A percentile compares a stretch with the other conserved stretches of the same genome.
Conservation (phyloP, 805 yeast species). For the Yarrowia osloensis region DNA sequence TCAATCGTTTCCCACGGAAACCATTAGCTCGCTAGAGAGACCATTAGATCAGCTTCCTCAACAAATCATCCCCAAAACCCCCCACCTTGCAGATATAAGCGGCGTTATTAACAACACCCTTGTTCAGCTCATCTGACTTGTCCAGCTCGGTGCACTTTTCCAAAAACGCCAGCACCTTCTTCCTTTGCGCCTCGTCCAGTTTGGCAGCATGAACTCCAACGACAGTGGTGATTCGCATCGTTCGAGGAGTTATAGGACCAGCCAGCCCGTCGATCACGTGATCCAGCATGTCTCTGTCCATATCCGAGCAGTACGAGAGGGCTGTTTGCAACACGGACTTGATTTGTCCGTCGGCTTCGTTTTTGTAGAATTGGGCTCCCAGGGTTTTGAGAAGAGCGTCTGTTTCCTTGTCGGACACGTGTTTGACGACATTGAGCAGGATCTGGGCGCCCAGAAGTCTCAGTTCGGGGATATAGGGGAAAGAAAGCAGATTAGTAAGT, state of each 20-base stretch:
- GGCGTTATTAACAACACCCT: background rate
- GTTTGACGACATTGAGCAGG: slow-evolving; percentile 8
- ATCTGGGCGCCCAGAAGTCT: slow-evolving; percentile 16
- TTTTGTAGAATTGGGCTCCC: slow-evolving; percentile 6
- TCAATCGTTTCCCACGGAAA: too few species aligned
- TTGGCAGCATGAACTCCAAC: slow-evolving; percentile 16
- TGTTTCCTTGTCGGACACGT: slow-evolving; percentile 1
- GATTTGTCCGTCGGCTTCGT: background rate
- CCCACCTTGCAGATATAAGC: slow-evolving; percentile 25
- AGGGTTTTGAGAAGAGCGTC: background rate
- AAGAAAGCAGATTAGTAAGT: background rate
- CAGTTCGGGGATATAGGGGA: slow-evolving; percentile 22
- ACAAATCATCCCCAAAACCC: background rate
- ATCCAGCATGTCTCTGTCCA: slow-evolving; percentile 8
- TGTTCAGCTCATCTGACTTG: background rate
- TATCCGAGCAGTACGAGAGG: background rate
- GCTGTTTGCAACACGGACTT: slow-evolving; percentile 11
- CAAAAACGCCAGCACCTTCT: background rate
- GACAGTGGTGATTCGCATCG: slow-evolving; percentile 17
- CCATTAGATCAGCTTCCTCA: background rate
- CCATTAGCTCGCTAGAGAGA: background rate
- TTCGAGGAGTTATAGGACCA: background rate
- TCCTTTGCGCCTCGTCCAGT: background rate
- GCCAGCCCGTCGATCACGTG: slow-evolving; percentile 8
- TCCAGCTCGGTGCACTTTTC: background rate